Conservation (phyloP, 176 grass and related monocot species). For the Triticum turgidum region DNA sequence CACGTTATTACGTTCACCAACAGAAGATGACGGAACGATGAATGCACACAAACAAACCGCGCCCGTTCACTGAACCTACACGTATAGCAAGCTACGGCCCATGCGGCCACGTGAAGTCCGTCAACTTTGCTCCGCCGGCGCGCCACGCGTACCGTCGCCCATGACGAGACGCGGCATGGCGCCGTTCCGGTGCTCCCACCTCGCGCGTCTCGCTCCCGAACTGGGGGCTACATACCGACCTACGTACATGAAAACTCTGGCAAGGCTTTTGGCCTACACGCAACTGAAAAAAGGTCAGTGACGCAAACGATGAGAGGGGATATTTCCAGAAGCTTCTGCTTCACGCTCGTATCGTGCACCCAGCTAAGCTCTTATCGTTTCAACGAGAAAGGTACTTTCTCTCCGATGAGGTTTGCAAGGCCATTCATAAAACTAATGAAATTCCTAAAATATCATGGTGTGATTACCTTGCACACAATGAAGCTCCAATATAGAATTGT, state of each 20-base stretch:
- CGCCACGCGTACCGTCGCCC: conserved; percentile 25
- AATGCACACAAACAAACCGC: not conserved
- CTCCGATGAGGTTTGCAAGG: not conserved
- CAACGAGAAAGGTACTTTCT: not conserved
- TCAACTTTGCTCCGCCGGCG: not conserved
- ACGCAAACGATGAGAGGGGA: not conserved
- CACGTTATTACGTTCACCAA: not conserved
- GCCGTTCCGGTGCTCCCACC: not conserved
- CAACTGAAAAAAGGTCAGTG: conserved; percentile 19
- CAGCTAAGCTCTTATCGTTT: not conserved
- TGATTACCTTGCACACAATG: too few relatives aligned
- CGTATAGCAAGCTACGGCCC: not conserved
- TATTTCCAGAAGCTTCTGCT: not conserved
- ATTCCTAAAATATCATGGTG: too few relatives aligned
- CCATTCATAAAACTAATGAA: not conserved
- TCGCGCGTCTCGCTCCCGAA: not conserved
- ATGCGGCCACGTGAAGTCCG: conserved; percentile 24
- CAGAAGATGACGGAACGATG: not conserved
- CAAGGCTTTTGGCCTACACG: conserved; percentile 9
- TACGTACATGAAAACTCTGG: too few relatives aligned
- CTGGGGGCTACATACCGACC: too few relatives aligned
- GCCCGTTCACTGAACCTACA: not conserved
- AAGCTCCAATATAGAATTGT: too few relatives aligned
- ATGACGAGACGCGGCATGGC: not conserved
- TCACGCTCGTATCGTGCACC: not conserved